Evolutionary conservation across 1,284 basidiomycete species (phyloP), one percentile per base, ranked within the genome.

Genomic region (Cerrena zonata): DNA sequence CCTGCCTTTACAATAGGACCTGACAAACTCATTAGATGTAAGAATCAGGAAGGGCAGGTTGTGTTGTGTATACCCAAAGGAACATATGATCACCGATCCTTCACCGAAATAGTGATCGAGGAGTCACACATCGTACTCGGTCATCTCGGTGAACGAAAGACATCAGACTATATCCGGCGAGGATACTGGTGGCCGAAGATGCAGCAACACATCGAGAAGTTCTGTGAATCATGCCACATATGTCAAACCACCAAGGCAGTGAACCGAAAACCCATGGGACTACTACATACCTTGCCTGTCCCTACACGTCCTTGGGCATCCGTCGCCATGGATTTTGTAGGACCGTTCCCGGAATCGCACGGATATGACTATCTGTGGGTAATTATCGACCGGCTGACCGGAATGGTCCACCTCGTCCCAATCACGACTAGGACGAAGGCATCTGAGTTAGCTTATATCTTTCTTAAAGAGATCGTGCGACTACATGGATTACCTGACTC

Each of bases 291-390:
- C 0, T 41, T 69, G 2, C 48, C 51, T 13, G 56, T 66, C 0
- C 61, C 64, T 2, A 48, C 36, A 0, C 47, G 55, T 1, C 65
- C 67, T 12, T 69, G 66, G 66, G 53, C 61, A 34, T 49, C 57
- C 1, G 67, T 71, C 0, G 64, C 59, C 0, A 65, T 72, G n/a
- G 70, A 72, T 45, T 72, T 72, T 40, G 63, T 73, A 1, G 68
- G 70, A 3, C 70, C 68, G 0, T 51, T 74, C 5, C 70, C 65
- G 0, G 43, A 51, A 11, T 67, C 66, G 0, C 47, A 26, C 0
- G 55, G 43, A 43, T 45, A 41, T 45, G 37, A 56, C 30, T 47
- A 47, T 22, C 4, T 68, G 1, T 59, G 64, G 12, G 62, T 67
- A 0, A 52, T 74, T 0, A 68, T 73, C 11, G 60, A 67, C 52